Conservation (phyloP, 2,329 filamentous ascomycete genomes). For the Aspergillus floridensis region DNA sequence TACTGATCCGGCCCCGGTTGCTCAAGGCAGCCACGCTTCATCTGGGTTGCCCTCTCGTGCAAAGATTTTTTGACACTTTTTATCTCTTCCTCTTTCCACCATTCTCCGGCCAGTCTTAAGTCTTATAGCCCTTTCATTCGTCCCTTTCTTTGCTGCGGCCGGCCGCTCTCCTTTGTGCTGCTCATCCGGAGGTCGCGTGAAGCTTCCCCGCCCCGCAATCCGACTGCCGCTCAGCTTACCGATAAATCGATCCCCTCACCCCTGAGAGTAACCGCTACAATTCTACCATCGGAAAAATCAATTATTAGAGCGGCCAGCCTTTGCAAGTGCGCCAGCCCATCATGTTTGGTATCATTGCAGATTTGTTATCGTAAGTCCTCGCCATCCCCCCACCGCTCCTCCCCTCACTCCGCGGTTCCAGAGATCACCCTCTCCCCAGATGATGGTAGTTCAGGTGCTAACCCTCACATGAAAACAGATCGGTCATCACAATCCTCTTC, state of each 20-base stretch:
- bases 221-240: conserved; percentile 12
- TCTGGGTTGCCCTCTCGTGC: conserved; percentile 8
- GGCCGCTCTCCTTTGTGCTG: conserved; percentile 13
- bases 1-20: conserved; percentile 2
- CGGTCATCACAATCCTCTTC: conserved; percentile 84
- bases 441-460: conserved; percentile 3
- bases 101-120: background rate
- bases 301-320: background rate
- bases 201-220: conserved; percentile 18
- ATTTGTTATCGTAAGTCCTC: conserved; percentile 69
- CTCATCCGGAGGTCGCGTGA: conserved; percentile 16
- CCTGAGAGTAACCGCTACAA: background rate
- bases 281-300: background rate
- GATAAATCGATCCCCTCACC: background rate
- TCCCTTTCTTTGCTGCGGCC: conserved; percentile 11
- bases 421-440: background rate
- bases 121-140: background rate
- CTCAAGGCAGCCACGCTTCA: conserved; percentile 16
- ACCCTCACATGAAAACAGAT: conserved; percentile 52
- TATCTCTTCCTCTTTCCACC: conserved; percentile 3
- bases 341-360: conserved; percentile 78
- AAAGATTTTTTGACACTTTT: conserved; percentile 4
- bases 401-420: background rate
- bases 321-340: conserved; percentile 16
- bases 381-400: background rate